Evolutionary conservation across 1,139 yeast genomes (phyloP).

Genomic region (Scheffersomyces titani): DNA sequence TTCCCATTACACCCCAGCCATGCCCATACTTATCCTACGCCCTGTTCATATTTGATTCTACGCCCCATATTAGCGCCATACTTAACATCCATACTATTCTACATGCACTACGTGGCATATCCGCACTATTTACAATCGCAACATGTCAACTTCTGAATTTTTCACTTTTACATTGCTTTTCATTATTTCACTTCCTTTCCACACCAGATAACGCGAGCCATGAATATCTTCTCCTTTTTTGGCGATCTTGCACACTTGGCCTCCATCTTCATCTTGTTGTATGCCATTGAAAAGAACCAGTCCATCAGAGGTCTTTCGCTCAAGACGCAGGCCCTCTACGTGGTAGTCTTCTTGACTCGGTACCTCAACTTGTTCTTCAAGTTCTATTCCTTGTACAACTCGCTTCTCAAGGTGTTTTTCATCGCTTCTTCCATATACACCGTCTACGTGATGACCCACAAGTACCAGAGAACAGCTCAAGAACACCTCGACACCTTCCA

Average conservation of each 20-base stretch:
- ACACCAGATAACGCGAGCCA: slow-evolving; percentile 11
- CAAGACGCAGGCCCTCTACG: slow-evolving; percentile 83
- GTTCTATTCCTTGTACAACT: slow-evolving; percentile 70
- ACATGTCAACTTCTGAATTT: background rate
- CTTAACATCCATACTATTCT: background rate
- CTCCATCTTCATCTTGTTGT: slow-evolving; percentile 73
- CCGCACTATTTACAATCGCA: background rate
- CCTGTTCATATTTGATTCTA: background rate
- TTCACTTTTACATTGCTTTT: background rate
- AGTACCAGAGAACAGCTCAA: slow-evolving; percentile 58
- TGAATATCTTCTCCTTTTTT: slow-evolving; percentile 57
- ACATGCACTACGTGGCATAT: background rate
- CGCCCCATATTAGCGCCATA: background rate
- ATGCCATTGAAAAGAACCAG: slow-evolving; percentile 62
- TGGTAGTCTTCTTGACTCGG: slow-evolving; percentile 75
- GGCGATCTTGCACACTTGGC: slow-evolving; percentile 86
- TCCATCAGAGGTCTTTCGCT: slow-evolving; percentile 84
- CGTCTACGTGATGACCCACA: slow-evolving; percentile 65
- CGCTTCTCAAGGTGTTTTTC: slow-evolving; percentile 79
- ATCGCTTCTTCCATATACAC: slow-evolving; percentile 75
- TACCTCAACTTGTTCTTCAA: slow-evolving; percentile 69
- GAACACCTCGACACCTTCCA: slow-evolving; percentile 71
- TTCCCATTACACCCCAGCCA: background rate
- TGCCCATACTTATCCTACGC: too few relatives aligned
- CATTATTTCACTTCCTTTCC: background rate